Base-by-base conservation (phyloP, 176 grass and related monocot species). In the Eremochloa ophiuroides region DNA sequence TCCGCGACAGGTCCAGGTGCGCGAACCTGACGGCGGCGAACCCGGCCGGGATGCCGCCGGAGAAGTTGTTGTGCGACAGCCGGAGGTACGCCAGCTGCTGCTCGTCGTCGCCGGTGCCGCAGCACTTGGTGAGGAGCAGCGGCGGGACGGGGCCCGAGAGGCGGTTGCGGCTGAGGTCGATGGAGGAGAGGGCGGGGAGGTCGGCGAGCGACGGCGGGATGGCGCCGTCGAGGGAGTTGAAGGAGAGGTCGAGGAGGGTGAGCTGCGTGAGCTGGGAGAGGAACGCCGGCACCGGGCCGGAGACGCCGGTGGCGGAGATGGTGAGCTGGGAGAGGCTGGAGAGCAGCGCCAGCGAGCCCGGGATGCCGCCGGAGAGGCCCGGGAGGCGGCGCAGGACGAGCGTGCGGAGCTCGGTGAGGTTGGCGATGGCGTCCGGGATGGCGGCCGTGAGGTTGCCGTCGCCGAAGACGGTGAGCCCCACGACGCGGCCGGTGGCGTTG, bases 41-140 rank as follows among this genome's bases (percentile, higher is more conserved):
- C 20, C 82, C 91, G 15, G 48, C 5, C 0, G 93, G 93, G 61
- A 96, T 48, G 28, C 15, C 5, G 40, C 88, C 90, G 11, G 85
- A 67, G 41, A 96, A 80, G 85, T 90, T 88, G 83, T 93, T 97
- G 76, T 87, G 70, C n/a, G 86, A 89, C 22, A 95, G 79, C 62
- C 66, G 8, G 30, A 97, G 94, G 73, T 87, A 91, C 0, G 50
- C 76, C 23, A n/a, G n/a, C n/a, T n/a, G n/a, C n/a, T n/a, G n/a
- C n/a, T n/a, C n/a, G n/a, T n/a, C n/a, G n/a, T n/a, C n/a, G n/a
- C n/a, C n/a, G n/a, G n/a, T n/a, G 2, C 35, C 9, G 1, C 62
- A 3, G 1, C 33, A 22, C 33, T 59, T 77, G 30, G 44, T 16
- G 66, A 81, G 18, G 23, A 97, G 67, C 15, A 39, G 55, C 2